These are phyloP conservation scores for Fomitopsis palustris DNA, from an alignment of 1,284 basidiomycete species.

Conservation along the genomic window DNA sequence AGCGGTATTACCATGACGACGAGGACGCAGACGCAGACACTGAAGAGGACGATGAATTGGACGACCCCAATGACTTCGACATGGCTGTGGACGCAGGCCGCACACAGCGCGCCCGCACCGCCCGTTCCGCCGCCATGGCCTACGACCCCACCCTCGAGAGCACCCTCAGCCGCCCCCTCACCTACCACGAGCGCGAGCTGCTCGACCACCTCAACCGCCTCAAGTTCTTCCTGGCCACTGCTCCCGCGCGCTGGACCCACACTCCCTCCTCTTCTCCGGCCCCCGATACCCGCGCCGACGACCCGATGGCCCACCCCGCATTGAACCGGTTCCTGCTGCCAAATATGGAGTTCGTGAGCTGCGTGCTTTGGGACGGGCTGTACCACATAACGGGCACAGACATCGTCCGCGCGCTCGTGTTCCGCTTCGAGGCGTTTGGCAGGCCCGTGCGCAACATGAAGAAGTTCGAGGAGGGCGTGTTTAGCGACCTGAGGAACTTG, in stretches of 20 bases:
- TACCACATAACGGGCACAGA: conserved; percentile 92
- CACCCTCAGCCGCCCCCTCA: conserved; percentile 54
- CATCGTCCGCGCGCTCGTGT: conserved; percentile 84
- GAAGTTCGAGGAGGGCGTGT: conserved; percentile 92
- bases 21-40: not conserved
- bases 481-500: conserved; percentile 86
- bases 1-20: conserved; percentile 1
- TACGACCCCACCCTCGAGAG: conserved; percentile 28
- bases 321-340: conserved; percentile 83
- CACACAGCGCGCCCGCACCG: conserved; percentile 11
- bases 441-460: conserved; percentile 80
- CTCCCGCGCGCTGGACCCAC: conserved; percentile 60
- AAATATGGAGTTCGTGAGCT: conserved; percentile 83
- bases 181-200: conserved; percentile 59
- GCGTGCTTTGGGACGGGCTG: conserved; percentile 85
- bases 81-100: conserved; percentile 1
- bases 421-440: conserved; percentile 88
- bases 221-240: conserved; percentile 87
- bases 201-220: conserved; percentile 70
- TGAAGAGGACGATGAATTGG: not conserved
- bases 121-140: conserved; percentile 23
- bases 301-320: conserved; percentile 55
- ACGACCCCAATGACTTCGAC: not conserved
- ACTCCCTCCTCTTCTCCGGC: conserved; percentile 5
- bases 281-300: conserved; percentile 23